Percentiles rank a stretch among this genome's conserved stretches.
These are phyloP conservation scores for Ophiostoma sp. DNA, from an alignment of 2,329 filamentous ascomycete genomes.

Conservation along the genomic window DNA sequence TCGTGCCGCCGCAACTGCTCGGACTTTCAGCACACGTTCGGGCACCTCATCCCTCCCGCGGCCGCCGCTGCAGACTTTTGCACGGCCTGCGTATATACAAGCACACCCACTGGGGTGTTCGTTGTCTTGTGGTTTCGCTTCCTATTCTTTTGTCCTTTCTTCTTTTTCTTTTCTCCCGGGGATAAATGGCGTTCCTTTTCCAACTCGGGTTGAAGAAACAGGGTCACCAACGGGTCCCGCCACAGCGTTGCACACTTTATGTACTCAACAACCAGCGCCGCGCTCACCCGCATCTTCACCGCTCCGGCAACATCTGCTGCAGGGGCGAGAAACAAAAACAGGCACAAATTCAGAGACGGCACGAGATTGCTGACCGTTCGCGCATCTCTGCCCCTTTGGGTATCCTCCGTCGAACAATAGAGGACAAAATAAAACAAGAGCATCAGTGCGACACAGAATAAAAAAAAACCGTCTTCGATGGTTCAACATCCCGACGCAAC, in stretches of 20 bases:
- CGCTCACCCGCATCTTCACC: constrained; percentile 3
- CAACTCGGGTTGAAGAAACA: background rate
- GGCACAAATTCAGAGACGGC: background rate
- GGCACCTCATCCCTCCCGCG: background rate
- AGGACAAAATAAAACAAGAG: background rate
- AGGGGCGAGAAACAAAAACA: background rate
- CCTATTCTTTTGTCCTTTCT: background rate
- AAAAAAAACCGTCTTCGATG: background rate
- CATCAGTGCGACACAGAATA: background rate
- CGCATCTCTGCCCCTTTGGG: constrained; percentile 1
- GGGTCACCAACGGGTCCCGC: background rate
- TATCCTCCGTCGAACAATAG: background rate
- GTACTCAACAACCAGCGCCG: background rate
- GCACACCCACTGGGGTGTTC: background rate
- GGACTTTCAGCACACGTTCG: background rate
- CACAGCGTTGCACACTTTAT: background rate
- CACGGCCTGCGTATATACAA: background rate
- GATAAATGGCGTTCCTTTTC: background rate
- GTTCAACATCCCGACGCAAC: background rate
- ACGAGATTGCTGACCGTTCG: constrained; percentile 17
- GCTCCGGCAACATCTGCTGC: constrained; percentile 1
- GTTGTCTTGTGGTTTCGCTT: background rate
- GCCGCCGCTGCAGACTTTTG: constrained; percentile 6
- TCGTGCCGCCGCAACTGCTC: constrained; percentile 17
- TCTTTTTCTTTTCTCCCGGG: background rate